Base-by-base conservation (phyloP, 805 yeast genomes). In the Blastobotrys muscicola region DNA sequence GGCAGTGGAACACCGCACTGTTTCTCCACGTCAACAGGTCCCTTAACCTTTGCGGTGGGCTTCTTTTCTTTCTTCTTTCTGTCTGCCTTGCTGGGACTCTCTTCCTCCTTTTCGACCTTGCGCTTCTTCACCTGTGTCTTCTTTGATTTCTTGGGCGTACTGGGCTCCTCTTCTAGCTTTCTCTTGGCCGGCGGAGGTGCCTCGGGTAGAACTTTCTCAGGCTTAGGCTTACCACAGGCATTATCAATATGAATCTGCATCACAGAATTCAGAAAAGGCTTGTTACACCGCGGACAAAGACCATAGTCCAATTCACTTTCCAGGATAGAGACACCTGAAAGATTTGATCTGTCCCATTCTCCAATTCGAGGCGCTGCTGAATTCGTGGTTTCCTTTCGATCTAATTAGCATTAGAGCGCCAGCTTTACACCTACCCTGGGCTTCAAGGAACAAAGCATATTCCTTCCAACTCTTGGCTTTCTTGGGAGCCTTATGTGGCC, bases 1-100 rank as follows among this genome's bases (percentile, higher is more conserved):
- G 95, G 87, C 47, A 92, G 67, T 5, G 85, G 83, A 9, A 92
- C 97, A 62, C 98, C 98, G 70, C 98, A 92, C 64, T 92, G 97
- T 51, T 76, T 77, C 57, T 87, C 94, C 39, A 87, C 94, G 61
- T 87, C 94, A 16, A 87, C 87, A 3, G 95, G 89, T 20, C 89
- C 82, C 64, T 84, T 75, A 45, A 79, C 70, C 62, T 82, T 79
- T 39, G 78, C 63, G 15, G 51, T 46, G 3, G 50, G 32, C 29
- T 47, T 48, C 9, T 50, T 36, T 37, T 54, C 50, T 34, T 39
- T 47, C 36, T 46, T 48, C 43, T 45, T 45, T 36, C 20, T 36
- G 12, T 26, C 11, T 9, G 38, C 16, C 20, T 33, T 33, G 36
- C 41, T 29, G 29, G 11, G 31, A 5, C 33, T 36, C 26, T 38